These are phyloP conservation scores for Blastomyces emzantsi DNA, from an alignment of 2,329 filamentous ascomycete species.

Conservation along the genomic window DNA sequence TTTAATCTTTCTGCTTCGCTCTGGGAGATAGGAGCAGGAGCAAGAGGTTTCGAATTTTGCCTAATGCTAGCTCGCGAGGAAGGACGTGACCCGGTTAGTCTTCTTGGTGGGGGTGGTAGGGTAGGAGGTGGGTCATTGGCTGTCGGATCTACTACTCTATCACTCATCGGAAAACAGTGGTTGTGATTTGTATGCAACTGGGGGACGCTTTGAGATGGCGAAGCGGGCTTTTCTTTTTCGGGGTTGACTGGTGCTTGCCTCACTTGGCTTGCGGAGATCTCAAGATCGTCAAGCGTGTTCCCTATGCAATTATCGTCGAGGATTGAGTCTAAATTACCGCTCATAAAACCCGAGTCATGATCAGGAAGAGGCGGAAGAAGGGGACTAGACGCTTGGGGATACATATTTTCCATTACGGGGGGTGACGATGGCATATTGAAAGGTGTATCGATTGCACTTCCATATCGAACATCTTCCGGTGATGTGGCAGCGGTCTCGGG, in stretches of 20 bases:
- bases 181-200: background rate
- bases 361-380: conserved; percentile 52
- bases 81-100: conserved; percentile 27
- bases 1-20: conserved; percentile 27
- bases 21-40: conserved; percentile 31
- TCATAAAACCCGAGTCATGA: conserved; percentile 75
- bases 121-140: conserved; percentile 19
- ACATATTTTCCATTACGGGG: conserved; percentile 59
- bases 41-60: conserved; percentile 30
- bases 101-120: conserved; percentile 23
- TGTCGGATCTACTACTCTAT: conserved; percentile 16
- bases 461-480: conserved; percentile 43
- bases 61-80: conserved; percentile 31
- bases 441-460: conserved; percentile 55
- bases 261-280: background rate
- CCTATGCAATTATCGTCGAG: conserved; percentile 50
- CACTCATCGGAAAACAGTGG: conserved; percentile 11
- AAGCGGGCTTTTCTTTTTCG: background rate
- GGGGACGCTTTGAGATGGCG: background rate
- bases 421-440: conserved; percentile 84
- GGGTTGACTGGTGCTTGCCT: background rate
- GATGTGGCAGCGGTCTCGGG: conserved; percentile 42
- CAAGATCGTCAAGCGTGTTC: conserved; percentile 6
- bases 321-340: conserved; percentile 61
- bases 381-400: conserved; percentile 70